phyloP scores from a whole-genome alignment of 176 grass and related monocot species.

The Hyparrhenia diplandra region DNA sequence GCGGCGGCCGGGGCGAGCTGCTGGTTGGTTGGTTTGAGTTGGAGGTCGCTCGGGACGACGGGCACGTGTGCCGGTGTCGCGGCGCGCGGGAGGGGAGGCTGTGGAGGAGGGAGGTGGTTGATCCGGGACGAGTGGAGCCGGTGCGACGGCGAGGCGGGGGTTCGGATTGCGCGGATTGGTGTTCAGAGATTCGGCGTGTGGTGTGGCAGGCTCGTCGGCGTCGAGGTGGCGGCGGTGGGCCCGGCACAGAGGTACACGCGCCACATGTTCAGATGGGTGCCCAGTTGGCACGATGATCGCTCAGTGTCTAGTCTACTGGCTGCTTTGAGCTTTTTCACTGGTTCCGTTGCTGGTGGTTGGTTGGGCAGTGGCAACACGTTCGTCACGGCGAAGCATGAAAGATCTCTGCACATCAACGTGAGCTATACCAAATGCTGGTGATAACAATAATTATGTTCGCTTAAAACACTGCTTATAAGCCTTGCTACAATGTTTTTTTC shows the following conservation, averaged over 20 bases:
- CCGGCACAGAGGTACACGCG: background rate
- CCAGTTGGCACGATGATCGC: too few relatives aligned
- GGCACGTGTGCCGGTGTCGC: background rate
- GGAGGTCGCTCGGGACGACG: background rate
- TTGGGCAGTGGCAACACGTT: too few relatives aligned
- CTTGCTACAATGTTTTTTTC: too few relatives aligned
- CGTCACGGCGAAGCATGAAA: too few relatives aligned
- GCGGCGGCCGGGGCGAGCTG: background rate
- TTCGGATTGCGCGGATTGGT: constrained; percentile 32
- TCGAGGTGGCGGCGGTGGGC: background rate
- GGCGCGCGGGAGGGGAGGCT: background rate
- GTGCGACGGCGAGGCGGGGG: constrained; percentile 22
- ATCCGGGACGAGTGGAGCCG: constrained; percentile 45
- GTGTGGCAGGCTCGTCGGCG: constrained; percentile 36
- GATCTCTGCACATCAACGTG: too few relatives aligned
- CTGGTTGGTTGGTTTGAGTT: background rate
- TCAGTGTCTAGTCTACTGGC: too few relatives aligned
- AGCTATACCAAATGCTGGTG: too few relatives aligned
- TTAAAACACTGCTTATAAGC: too few relatives aligned
- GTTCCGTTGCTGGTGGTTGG: too few relatives aligned
- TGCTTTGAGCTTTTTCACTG: too few relatives aligned
- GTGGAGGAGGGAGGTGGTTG: constrained; percentile 30
- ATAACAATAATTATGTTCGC: too few relatives aligned
- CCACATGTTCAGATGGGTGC: constrained; percentile 13
- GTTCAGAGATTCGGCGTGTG: constrained; percentile 18